These are phyloP conservation scores for Populus nigra DNA, from an alignment of 345 rosid genomes.

Conservation along the genomic window DNA sequence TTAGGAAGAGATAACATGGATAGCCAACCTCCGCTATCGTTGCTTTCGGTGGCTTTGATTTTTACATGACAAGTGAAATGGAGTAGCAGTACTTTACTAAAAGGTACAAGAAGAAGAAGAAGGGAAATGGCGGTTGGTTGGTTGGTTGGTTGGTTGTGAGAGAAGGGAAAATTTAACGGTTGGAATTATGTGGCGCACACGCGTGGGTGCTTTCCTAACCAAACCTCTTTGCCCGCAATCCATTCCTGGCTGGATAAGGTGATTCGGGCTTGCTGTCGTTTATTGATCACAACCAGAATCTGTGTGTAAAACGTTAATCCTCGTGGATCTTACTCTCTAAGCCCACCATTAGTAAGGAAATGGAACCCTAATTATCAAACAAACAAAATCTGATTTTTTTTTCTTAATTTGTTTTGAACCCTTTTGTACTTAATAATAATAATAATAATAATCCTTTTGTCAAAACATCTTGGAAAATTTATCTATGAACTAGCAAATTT, in stretches of 20 bases:
- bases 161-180: conserved; percentile 36
- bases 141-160: not conserved
- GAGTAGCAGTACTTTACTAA: not conserved
- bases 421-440: too few relatives aligned
- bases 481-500: too few relatives aligned
- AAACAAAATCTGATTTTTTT: too few relatives aligned
- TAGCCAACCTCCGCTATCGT: not conserved
- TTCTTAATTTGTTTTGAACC: too few relatives aligned
- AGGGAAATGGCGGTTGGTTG: not conserved
- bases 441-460: too few relatives aligned
- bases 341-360: not conserved
- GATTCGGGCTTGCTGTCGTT: not conserved
- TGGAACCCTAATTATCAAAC: too few relatives aligned
- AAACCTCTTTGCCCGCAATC: not conserved
- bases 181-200: conserved; percentile 20
- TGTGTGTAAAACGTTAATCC: too few relatives aligned
- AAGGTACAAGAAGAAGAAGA: not conserved
- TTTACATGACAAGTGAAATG: too few relatives aligned
- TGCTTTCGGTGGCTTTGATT: too few relatives aligned
- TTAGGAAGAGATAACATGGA: conserved; percentile 43
- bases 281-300: too few relatives aligned
- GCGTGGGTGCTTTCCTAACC: conserved; percentile 14
- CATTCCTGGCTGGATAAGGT: conserved; percentile 9
- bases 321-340: too few relatives aligned
- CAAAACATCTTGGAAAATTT: too few relatives aligned